Base-by-base conservation (phyloP, 2,329 filamentous ascomycete species). In the Epichloe elymi region DNA sequence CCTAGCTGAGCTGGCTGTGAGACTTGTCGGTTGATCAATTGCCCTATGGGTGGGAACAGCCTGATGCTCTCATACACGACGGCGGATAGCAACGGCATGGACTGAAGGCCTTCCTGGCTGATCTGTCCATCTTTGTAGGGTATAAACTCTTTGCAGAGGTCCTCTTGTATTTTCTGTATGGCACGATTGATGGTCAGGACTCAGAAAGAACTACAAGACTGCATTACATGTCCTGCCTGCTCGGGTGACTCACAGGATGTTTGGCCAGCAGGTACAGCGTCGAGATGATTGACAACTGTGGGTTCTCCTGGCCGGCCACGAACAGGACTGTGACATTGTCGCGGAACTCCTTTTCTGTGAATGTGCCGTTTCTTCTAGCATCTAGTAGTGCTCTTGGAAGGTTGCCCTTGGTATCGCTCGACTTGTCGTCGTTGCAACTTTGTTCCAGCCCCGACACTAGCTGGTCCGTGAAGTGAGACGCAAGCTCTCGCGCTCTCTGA, bases 31-130 rank as follows among this genome's bases (percentile, higher is more conserved):
- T 76, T 76, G 55, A 75, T 70, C 41, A 76, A 63, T 52, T 75
- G 72, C 0, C 65, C 68, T 48, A 76, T 69, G 7, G 74, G 73
- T 0, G 74, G 74, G 51, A 70, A 73, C 44, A 76, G 63, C 2
- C 74, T 70, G 12, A 76, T 64, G 20, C 64, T 60, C 49, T 76
- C 73, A 54, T 71, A 69, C 19, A 75, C 61, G 23, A 71, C 64
- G 0, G 73, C 61, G 1, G 67, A 71, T 5, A 76, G 61, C 35
- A 66, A 65, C 0, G 72, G 71, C 30, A 74, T 60, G 36, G 63
- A 60, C 30, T 57, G 65, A 44, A 60, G 59, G 37, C 17, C 55
- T 49, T 56, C 60, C 49, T 49, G 12, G 50, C 44, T 51, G 48
- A 38, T 35, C 35, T 26, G 46, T n/a, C 38, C 48, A 20, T n/a